Conservation (phyloP, 2,329 filamentous ascomycete species). For the Colletotrichum siamense region DNA sequence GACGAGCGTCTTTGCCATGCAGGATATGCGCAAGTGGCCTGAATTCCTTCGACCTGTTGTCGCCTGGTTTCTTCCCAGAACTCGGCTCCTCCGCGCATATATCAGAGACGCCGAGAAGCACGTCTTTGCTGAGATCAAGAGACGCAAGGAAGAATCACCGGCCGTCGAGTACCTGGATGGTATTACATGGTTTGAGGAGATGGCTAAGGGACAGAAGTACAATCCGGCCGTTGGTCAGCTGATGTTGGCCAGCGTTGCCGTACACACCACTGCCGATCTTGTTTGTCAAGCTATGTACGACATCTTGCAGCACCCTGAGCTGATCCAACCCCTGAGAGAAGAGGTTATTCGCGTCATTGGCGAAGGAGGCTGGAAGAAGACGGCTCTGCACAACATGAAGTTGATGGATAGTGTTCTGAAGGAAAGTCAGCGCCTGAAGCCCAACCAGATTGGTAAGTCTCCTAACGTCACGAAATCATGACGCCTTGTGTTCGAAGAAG, state of each 20-base stretch:
- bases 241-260: neutral
- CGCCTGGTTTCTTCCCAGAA: slow-evolving; percentile 45
- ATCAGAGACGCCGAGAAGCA: neutral
- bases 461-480: neutral
- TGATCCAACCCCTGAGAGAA: neutral
- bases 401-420: slow-evolving; percentile 2
- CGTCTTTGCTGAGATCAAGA: neutral
- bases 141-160: neutral
- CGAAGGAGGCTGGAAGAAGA: neutral
- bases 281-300: neutral
- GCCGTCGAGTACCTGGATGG: neutral
- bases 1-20: slow-evolving; percentile 37
- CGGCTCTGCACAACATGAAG: neutral
- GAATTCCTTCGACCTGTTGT: slow-evolving; percentile 42
- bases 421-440: neutral
- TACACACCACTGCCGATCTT: neutral
- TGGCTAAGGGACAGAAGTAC: neutral
- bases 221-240: neutral
- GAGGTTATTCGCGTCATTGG: neutral
- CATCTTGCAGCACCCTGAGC: neutral
- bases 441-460: neutral
- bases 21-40: slow-evolving; percentile 45
- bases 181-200: neutral
- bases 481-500: no score
- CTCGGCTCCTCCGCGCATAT: neutral